phyloP scores from a whole-genome alignment of 352 stramenopile genomes.

The Phytophthora citrophthora region DNA sequence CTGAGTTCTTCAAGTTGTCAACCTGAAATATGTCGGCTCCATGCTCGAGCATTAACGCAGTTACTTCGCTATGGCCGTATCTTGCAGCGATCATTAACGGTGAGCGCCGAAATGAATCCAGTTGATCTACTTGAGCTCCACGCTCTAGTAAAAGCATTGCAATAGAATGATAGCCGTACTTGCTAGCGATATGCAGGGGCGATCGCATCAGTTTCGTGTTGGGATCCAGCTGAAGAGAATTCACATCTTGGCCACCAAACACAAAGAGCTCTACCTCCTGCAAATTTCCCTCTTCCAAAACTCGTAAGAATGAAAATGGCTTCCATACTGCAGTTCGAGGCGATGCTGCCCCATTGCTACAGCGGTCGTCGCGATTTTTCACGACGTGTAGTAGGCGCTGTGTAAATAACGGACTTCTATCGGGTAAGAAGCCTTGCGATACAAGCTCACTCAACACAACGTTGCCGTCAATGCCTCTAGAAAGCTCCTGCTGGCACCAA shows the following conservation, averaged over 20 bases:
- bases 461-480: slow-evolving; percentile 61
- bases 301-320: slow-evolving; percentile 56
- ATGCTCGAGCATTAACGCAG: slow-evolving; percentile 46
- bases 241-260: slow-evolving; percentile 65
- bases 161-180: slow-evolving; percentile 47
- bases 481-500: slow-evolving; percentile 69
- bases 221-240: slow-evolving; percentile 42
- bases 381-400: slow-evolving; percentile 48
- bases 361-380: slow-evolving; percentile 38
- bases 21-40: slow-evolving; percentile 50
- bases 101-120: slow-evolving; percentile 63
- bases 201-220: slow-evolving; percentile 44
- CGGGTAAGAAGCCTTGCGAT: slow-evolving; percentile 51
- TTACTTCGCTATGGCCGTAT: slow-evolving; percentile 58
- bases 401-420: slow-evolving; percentile 60
- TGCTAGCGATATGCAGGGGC: slow-evolving; percentile 65
- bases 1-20: slow-evolving; percentile 74
- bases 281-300: slow-evolving; percentile 51
- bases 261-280: slow-evolving; percentile 71
- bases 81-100: slow-evolving; percentile 68
- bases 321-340: slow-evolving; percentile 23
- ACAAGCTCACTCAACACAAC: slow-evolving; percentile 66
- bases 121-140: slow-evolving; percentile 49
- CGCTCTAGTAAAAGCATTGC: slow-evolving; percentile 54
- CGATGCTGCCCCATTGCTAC: slow-evolving; percentile 33